Base-by-base conservation (phyloP, 2,329 filamentous ascomycete genomes). In the Botrytis squamosa region DNA sequence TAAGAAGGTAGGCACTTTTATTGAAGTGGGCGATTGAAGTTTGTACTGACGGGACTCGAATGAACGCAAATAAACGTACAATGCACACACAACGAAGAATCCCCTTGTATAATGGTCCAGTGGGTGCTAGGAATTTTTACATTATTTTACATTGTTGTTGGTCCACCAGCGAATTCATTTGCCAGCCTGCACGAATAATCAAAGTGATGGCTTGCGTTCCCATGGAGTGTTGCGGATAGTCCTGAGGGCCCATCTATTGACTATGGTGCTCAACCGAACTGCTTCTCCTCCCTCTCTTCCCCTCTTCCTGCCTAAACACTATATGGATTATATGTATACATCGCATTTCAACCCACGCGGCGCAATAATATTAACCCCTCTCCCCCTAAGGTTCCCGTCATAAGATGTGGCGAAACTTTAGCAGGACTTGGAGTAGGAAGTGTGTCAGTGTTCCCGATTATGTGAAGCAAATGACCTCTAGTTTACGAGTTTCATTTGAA, bases 401-500 rank as follows among this genome's bases (percentile, higher is more conserved):
- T n/a, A n/a, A 14, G 2, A n/a, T 52, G 49, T 14, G 25, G 25
- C 10, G 25, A 52, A n/a, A 52, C 9, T 52, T 6, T n/a, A 14
- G 49, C 49, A 52, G n/a, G 22, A n/a, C 1, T 25, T 0, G 25
- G 49, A 14, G 5, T n/a, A 6, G 1, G 22, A 52, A 52, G 49
- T 14, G 0, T 14, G 4, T 52, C 22, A 20, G 12, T 8, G 8
- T 38, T 38, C 38, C 38, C 6, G 1, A 38, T 9, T 9, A 9
- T 38, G 38, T 10, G 38, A 1, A 38, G 7, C 6, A 38, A 38
- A 9, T 9, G 6, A 4, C 46, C 46, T 25, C 22, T 9, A 12
- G 25, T 25, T 10, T 49, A 22, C 12, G 1, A 4, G 46, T 0
- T 25, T 25, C 10, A 25, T n/a, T 5, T 6, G 0, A n/a, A 52